Base-by-base conservation (phyloP, 441 rosid species). In the Viola pubescens region DNA sequence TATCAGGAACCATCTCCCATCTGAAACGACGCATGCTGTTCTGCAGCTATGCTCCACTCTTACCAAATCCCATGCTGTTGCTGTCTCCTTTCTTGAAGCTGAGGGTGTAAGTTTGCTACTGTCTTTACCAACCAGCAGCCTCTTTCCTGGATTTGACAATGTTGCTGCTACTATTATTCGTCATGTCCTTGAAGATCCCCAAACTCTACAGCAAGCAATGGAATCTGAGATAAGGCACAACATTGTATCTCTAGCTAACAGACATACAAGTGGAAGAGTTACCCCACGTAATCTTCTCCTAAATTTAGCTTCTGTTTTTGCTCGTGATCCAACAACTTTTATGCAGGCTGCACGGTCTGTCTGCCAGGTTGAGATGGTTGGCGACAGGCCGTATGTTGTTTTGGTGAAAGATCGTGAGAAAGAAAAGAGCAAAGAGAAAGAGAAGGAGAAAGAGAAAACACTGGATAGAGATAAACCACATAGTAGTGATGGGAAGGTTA, bases 131-230 rank as follows among this genome's bases (percentile, higher is more conserved):
- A 86, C 87, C 52, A 80, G 77, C 70, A 77, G 99, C 72, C 95
- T 94, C 14, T 94, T 94, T 72, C 83, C 99, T 52, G 97, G 99
- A 59, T 94, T 88, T 76, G 99, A 94, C 77, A 80, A 69, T 76
- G 72, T 90, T 79, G 90, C 94, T 73, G 89, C 96, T 55, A 83
- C 88, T 64, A 88, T 94, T 34, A 81, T 90, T 73, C 89, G 99
- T 38, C 97, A 94, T 59, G 82, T 86, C 71, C 95, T 94, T 65
- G 99, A 94, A 77, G 99, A 94, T 83, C 94, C 99, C 37, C 95
- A 86, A 70, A 94, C 99, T 59, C 87, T 94, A 63, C 97, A 90
- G 81, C 99, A 85, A 76, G 97, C 96, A 48, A 94, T 94, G 99
- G 99, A 94, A 81, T 81, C 91, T 77, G 99, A 90, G 79, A 94